Base-by-base conservation (phyloP, 163 green algal genomes). In the Prototheca stagnorum region DNA sequence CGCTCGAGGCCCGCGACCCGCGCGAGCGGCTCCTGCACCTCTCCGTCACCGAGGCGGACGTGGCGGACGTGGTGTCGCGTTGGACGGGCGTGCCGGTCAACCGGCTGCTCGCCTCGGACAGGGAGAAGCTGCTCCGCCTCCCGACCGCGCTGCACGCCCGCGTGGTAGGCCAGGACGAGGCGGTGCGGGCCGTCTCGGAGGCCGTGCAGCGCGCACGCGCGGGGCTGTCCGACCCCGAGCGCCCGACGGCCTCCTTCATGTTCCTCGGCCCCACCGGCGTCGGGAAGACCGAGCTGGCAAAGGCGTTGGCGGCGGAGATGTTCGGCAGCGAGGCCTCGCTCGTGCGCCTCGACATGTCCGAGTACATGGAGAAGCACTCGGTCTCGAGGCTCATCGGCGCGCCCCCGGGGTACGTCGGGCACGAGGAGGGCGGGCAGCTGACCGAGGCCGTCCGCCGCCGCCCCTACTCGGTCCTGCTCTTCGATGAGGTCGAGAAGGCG, bases 301-400 rank as follows among this genome's bases (percentile, higher is more conserved):
- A 95, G 68, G 77, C 83, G 14, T 60, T 94, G 47, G 81, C 84
- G 0, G 29, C 47, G 17, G 64, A 70, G 61, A 62, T 94, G 53
- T 95, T 94, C 56, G 80, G 85, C 61, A 79, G 59, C 19, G 84
- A 93, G 51, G 77, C 88, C 37, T 55, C 58, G 44, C 57, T 92
- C 50, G 54, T 92, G 21, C 64, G 80, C 37, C 68, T 90, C 6
- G 76, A 85, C 64, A 85, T 85, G 74, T 67, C 46, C 31, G 77
- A 87, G 64, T 94, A 86, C 68, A 89, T 92, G 82, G 85, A 94
- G 77, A 85, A 87, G 62, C 85, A 96, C 56, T 67, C 56, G 4
- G 86, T 95, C 12, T 65, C 42, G 7, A 63, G 80, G 17, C 65
- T 96, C 17, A 84, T 96, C n/a, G 86, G 86, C 14, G 74, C 86